A percentile compares a stretch with the other conserved stretches of the same genome.
Evolutionary conservation across 208 protist species (phyloP).

Genomic region (Trypanosoma boissoni): DNA sequence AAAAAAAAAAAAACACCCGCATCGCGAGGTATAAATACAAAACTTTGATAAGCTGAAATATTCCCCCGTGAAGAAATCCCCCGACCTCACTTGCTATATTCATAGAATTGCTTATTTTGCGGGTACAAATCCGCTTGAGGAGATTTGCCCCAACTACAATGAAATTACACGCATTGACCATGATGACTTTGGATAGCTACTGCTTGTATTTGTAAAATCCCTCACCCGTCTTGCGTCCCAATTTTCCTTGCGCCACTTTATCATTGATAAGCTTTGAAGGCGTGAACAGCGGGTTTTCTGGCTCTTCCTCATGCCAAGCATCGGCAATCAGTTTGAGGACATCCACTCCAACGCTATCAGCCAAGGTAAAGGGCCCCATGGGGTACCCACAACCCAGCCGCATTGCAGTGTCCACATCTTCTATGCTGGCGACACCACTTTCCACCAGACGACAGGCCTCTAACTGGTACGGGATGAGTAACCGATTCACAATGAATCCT

Average conservation of each 20-base stretch:
- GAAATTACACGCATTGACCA: no score
- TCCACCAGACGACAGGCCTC: constrained; percentile 80
- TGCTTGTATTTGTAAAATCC: constrained; percentile 90
- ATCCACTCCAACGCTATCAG: constrained; percentile 79
- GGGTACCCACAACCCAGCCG: constrained; percentile 87
- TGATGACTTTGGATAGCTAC: no score
- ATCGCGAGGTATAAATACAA: no score
- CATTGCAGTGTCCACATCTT: constrained; percentile 89
- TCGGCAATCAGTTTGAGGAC: constrained; percentile 61
- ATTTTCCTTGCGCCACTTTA: constrained; percentile 63
- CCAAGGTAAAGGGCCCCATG: constrained; percentile 89
- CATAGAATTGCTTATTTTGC: no score
- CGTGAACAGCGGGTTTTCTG: constrained; percentile 61
- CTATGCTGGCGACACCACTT: constrained; percentile 59
- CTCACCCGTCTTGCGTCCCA: constrained; percentile 85
- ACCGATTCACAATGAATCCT: constrained; percentile 91
- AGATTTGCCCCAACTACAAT: no score
- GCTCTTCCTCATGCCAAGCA: constrained; percentile 64
- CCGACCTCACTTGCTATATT: no score
- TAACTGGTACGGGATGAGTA: constrained; percentile 79
- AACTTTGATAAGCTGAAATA: no score
- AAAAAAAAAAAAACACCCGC: no score
- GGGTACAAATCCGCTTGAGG: no score
- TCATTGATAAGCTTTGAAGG: constrained; percentile 50
- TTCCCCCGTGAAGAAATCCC: no score